These are phyloP conservation scores for Backusella morwellensis DNA, from an alignment of 192 early-diverging fungal genomes.

Conservation along the genomic window DNA sequence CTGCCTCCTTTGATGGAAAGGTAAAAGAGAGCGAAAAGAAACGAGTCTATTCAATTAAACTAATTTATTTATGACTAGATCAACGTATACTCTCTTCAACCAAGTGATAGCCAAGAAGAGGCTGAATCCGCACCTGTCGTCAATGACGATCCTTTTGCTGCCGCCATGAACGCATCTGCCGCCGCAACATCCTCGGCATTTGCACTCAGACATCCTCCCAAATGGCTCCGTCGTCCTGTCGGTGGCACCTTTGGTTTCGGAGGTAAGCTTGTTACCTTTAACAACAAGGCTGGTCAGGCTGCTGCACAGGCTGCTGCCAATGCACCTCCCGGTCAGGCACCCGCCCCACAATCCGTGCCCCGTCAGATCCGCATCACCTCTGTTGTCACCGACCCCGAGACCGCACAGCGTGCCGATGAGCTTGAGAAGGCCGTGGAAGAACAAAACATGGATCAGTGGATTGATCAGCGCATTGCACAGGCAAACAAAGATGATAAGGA, in stretches of 20 bases:
- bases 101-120: constrained; percentile 38
- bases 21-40: constrained; percentile 20
- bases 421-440: constrained; percentile 67
- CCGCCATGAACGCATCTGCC: constrained; percentile 34
- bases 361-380: constrained; percentile 58
- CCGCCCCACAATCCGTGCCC: constrained; percentile 29
- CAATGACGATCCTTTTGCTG: constrained; percentile 79
- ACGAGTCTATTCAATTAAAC: too few relatives aligned
- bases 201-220: constrained; percentile 81
- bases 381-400: constrained; percentile 71
- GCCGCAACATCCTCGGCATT: constrained; percentile 57
- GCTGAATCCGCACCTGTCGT: constrained; percentile 35
- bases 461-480: constrained; percentile 44
- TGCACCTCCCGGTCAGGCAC: constrained; percentile 40
- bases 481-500: constrained; percentile 35
- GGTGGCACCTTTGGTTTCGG: constrained; percentile 90
- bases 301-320: constrained; percentile 17
- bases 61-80: constrained; percentile 40
- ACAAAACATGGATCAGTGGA: constrained; percentile 33
- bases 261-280: constrained; percentile 82
- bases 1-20: constrained; percentile 93
- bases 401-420: constrained; percentile 66
- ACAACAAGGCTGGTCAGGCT: constrained; percentile 47
- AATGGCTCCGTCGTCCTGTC: constrained; percentile 90
- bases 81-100: constrained; percentile 78